These are phyloP conservation scores for Colletotrichum sp. DNA, from an alignment of 2,329 filamentous ascomycete genomes.

Conservation along the genomic window DNA sequence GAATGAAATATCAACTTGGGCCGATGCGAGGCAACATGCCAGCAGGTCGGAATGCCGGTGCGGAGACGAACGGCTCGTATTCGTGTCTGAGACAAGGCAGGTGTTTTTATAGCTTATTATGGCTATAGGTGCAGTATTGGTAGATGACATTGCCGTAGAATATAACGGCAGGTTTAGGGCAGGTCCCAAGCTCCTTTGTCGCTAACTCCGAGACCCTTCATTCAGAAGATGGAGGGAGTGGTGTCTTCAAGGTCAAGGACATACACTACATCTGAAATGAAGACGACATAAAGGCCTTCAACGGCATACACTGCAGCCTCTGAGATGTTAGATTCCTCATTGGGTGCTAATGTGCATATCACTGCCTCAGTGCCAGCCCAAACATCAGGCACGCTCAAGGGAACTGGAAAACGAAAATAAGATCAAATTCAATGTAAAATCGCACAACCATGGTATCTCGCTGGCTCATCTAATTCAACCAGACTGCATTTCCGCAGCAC, in stretches of 20 bases:
- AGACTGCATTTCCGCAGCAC: not conserved
- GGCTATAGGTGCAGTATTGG: no score
- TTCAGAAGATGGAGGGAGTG: fast-evolving
- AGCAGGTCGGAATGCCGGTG: no score
- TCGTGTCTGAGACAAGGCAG: not conserved
- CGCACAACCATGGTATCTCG: not conserved
- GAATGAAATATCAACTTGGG: not conserved
- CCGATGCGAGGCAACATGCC: not conserved
- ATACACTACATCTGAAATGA: no score
- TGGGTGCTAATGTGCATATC: no score
- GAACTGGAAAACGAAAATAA: not conserved
- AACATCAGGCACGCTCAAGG: not conserved
- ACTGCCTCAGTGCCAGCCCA: not conserved
- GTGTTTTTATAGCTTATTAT: not conserved
- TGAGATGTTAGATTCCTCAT: no score
- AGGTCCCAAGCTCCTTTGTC: fast-evolving
- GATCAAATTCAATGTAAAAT: not conserved
- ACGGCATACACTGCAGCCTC: no score
- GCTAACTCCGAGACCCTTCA: not conserved
- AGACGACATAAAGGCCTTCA: no score
- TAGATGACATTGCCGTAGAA: no score
- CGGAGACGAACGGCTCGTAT: not conserved
- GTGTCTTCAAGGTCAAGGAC: not conserved
- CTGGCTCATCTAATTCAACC: not conserved
- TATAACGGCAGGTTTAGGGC: not conserved